Conservation (phyloP, 1,284 basidiomycete genomes). For the Trametes polyzona region DNA sequence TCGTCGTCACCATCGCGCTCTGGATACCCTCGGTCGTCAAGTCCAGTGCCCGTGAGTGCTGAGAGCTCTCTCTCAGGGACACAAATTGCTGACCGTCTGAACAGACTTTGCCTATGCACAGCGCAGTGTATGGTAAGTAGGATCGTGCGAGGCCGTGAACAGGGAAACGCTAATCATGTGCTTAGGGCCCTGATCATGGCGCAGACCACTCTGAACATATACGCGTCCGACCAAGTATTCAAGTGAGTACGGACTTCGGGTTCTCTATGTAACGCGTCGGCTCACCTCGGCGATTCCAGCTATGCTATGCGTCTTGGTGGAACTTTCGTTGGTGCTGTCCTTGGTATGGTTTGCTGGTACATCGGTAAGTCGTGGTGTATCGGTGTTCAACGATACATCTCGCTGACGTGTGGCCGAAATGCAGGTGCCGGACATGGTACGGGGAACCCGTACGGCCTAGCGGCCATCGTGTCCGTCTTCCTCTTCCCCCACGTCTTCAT, state of each 20-base stretch:
- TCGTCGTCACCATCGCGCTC: conserved; percentile 54
- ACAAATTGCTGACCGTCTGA: not conserved
- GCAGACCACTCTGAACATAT: conserved; percentile 65
- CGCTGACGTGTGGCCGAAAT: not conserved
- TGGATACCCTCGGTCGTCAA: conserved; percentile 58
- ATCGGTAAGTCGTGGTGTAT: conserved; percentile 39
- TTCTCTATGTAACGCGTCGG: conserved; percentile 14
- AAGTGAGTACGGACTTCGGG: conserved; percentile 39
- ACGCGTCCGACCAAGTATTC: conserved; percentile 63
- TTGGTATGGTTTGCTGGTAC: conserved; percentile 65
- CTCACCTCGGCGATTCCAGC: conserved; percentile 29
- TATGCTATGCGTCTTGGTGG: conserved; percentile 54
- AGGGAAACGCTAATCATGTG: not conserved
- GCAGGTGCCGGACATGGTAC: conserved; percentile 51
- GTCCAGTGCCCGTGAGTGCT: conserved; percentile 47
- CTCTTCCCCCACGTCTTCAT: conserved; percentile 58
- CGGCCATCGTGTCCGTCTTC: conserved; percentile 54
- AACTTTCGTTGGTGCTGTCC: conserved; percentile 37
- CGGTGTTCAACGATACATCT: too few relatives aligned
- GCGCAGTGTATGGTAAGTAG: conserved; percentile 48
- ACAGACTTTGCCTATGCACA: conserved; percentile 48
- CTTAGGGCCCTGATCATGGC: conserved; percentile 69
- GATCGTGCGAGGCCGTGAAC: not conserved
- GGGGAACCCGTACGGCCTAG: conserved; percentile 64
- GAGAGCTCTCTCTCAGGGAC: too few relatives aligned